Evolutionary conservation across 257 asterid species (phyloP).

Genomic region (Striga asiatica): DNA sequence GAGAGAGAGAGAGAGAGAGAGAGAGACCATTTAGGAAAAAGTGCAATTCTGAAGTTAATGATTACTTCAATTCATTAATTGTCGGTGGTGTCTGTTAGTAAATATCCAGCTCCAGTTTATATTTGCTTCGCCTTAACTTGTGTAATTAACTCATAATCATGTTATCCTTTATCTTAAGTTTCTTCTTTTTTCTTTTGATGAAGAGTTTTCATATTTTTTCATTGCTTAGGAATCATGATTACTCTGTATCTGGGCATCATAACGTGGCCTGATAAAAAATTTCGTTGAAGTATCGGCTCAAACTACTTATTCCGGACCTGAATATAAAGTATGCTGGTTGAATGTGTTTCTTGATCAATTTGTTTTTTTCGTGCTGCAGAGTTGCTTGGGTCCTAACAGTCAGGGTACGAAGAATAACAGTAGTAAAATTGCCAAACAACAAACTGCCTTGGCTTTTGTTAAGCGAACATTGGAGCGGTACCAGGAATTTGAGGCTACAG

Average conservation of each 20-base stretch:
- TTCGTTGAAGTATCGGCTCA: neutral
- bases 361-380: conserved; percentile 31
- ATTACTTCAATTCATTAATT: conserved; percentile 5
- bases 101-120: conserved; percentile 2
- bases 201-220: no score
- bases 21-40: neutral
- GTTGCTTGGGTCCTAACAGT: conserved; percentile 66
- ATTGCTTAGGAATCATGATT: no score
- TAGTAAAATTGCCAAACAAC: conserved; percentile 80
- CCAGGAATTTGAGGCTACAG: conserved; percentile 56
- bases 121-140: neutral
- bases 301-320: neutral
- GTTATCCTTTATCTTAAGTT: no score
- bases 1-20: no score
- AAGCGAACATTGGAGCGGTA: conserved; percentile 57
- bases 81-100: neutral
- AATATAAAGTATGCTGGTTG: neutral
- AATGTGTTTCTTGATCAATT: neutral
- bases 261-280: no score
- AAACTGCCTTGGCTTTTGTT: conserved; percentile 78
- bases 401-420: conserved; percentile 79
- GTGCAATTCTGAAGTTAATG: neutral
- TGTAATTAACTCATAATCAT: conserved; percentile 5
- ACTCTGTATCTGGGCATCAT: no score
- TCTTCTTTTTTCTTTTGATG: no score